Conservation (phyloP, 2,329 filamentous ascomycete species). For the Aspergillus brasiliensis region DNA sequence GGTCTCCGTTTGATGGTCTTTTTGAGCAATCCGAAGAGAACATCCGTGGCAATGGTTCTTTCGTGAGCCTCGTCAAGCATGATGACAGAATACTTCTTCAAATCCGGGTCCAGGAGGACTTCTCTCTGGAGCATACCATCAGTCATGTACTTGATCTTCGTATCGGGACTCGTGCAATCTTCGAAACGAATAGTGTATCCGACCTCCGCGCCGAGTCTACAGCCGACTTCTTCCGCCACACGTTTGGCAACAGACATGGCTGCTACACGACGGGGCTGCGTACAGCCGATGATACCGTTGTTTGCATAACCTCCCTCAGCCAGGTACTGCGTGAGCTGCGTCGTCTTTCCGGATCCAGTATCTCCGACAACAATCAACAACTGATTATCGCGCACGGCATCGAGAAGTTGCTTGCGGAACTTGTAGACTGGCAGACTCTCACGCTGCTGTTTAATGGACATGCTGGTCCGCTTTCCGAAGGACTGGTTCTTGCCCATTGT, state of each 20-base stretch:
- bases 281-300: constrained; percentile 88
- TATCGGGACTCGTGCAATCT: constrained; percentile 82
- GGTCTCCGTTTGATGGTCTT: constrained; percentile 84
- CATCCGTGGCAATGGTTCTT: constrained; percentile 91
- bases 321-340: constrained; percentile 91
- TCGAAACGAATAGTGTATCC: constrained; percentile 98
- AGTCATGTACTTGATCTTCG: constrained; percentile 99
- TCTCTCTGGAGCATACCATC: constrained; percentile 98
- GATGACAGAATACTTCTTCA: constrained; percentile 90
- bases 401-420: constrained; percentile 83
- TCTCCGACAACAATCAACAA: constrained; percentile 95
- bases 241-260: constrained; percentile 98
- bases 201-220: constrained; percentile 84
- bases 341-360: constrained; percentile 96
- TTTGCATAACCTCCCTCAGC: constrained; percentile 90
- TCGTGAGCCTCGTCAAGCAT: constrained; percentile 99
- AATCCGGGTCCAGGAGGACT: constrained; percentile 85
- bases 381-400: constrained; percentile 85
- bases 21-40: constrained; percentile 90
- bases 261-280: constrained; percentile 93
- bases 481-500: constrained; percentile 78
- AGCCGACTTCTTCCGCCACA: constrained; percentile 94
- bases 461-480: constrained; percentile 80
- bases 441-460: constrained; percentile 94
- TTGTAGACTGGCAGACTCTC: constrained; percentile 86